Evolutionary conservation across 768 basidiomycete species (phyloP).

Genomic region (Podaxis sp.): DNA sequence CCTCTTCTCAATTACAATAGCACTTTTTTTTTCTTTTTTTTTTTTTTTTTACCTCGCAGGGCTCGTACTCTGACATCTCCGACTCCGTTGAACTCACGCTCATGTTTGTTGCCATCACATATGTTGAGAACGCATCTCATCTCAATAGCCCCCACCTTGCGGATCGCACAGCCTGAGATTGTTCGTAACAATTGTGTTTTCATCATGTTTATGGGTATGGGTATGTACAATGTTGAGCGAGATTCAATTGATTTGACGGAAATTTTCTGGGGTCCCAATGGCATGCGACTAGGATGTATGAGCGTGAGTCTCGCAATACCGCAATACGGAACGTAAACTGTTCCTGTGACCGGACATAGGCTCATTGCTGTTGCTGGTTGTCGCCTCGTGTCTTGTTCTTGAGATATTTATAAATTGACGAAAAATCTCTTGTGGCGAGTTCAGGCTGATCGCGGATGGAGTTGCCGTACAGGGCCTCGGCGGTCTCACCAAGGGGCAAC

Average conservation of each 20-base stretch:
- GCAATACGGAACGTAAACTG: neutral
- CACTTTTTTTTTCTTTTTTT: neutral
- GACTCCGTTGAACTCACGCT: conserved; percentile 6
- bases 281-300: neutral
- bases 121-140: neutral
- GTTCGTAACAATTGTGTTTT: neutral
- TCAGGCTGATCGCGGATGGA: conserved; percentile 52
- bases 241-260: neutral
- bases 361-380: conserved; percentile 6
- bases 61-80: neutral
- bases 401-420: conserved; percentile 70
- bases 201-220: neutral
- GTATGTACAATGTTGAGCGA: neutral
- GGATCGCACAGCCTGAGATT: neutral
- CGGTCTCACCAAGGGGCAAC: conserved; percentile 63
- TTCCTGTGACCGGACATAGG: conserved; percentile 5
- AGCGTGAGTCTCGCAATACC: neutral
- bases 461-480: conserved; percentile 56
- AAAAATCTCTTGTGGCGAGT: conserved; percentile 72
- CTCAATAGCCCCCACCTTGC: neutral
- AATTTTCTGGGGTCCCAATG: neutral
- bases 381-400: conserved; percentile 20
- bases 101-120: neutral
- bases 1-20: conserved; percentile 1
- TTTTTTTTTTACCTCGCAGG: neutral